Evolutionary conservation across 805 yeast species (phyloP), one percentile per base, ranked within the genome.

Genomic region (Metschnikowia koreensis): DNA sequence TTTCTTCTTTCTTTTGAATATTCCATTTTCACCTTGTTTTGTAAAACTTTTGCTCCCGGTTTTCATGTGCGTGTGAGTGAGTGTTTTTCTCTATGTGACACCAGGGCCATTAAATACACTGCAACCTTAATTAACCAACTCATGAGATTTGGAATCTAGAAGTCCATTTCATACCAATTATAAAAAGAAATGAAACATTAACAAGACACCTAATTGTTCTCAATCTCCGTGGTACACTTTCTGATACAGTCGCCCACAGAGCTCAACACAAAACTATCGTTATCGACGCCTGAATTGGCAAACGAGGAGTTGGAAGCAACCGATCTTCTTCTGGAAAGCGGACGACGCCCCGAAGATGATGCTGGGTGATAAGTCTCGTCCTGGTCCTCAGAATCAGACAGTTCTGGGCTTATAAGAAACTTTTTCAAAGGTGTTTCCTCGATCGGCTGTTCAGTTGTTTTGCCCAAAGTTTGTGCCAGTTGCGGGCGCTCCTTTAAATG

Each of bases 171-270:
- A 3, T 22, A 22, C 22, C 22, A 22, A 4, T 22, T 3, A 22
- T 3, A 22, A 22, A 22, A 22, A 22, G 22, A 22, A 22, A 22
- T 22, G 22, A 22, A 22, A 3, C 22, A 31, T 31, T 12, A 31
- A 9, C 34, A 31, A 31, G 12, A 9, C 13, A 31, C 10, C 36
- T 56, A 60, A 29, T 55, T 57, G 39, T 70, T 70, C 48, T 65
- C 66, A 46, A 74, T 66, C 60, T 73, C 77, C 9, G 73, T 69
- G 39, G 69, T 68, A 38, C 72, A 60, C 54, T 67, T 71, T 53
- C 76, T 65, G 46, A 74, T 61, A 53, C 76, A 72, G 52, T 74
- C 77, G 36, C 73, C 76, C 42, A 73, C 66, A 6, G 74, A 65
- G 27, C 70, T 61, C 29, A 70, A 66, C 29, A 74, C 66, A 39